Conservation (phyloP, 352 stramenopile genomes). For the Phytophthora pinifolia region DNA sequence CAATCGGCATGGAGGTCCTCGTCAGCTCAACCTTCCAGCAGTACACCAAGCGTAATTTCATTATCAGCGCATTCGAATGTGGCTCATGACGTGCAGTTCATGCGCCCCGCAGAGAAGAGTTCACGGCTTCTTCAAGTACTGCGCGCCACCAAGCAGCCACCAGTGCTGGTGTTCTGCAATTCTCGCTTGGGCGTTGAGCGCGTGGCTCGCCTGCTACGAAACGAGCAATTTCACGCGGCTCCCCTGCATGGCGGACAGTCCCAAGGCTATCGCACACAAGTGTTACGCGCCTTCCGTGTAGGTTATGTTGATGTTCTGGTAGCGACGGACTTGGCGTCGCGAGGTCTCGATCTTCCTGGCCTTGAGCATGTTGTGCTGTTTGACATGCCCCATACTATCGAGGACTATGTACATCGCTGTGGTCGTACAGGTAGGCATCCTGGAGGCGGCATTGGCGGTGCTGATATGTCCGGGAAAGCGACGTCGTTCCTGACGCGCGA, state of each 20-base stretch:
- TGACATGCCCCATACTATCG: slow-evolving; percentile 90
- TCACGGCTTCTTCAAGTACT: slow-evolving; percentile 47
- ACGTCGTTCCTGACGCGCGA: slow-evolving; percentile 61
- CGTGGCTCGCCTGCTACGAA: slow-evolving; percentile 91
- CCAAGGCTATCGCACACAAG: slow-evolving; percentile 58
- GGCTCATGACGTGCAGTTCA: slow-evolving; percentile 87
- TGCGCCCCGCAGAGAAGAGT: slow-evolving; percentile 50
- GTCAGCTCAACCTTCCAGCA: not conserved
- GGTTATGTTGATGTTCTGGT: slow-evolving; percentile 83
- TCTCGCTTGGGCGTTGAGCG: slow-evolving; percentile 94
- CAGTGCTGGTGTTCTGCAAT: slow-evolving; percentile 97
- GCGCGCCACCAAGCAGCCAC: slow-evolving; percentile 82
- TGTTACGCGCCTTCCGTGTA: slow-evolving; percentile 44
- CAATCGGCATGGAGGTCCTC: not conserved
- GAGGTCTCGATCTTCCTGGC: slow-evolving; percentile 87
- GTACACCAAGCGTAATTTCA: slow-evolving; percentile 7
- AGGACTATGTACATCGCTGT: slow-evolving; percentile 92
- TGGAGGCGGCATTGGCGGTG: slow-evolving; percentile 27
- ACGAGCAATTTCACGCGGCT: slow-evolving; percentile 95
- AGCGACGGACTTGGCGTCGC: slow-evolving; percentile 88
- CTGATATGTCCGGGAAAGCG: slow-evolving; percentile 29
- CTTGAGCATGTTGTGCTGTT: slow-evolving; percentile 88
- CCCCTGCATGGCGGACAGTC: slow-evolving; percentile 94
- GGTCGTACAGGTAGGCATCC: slow-evolving; percentile 57
- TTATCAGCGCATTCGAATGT: slow-evolving; percentile 48